Evolutionary conservation across 176 grass and related monocot genomes (phyloP), one percentile per base, ranked within the genome.

Genomic region (Raddia guianensis): DNA sequence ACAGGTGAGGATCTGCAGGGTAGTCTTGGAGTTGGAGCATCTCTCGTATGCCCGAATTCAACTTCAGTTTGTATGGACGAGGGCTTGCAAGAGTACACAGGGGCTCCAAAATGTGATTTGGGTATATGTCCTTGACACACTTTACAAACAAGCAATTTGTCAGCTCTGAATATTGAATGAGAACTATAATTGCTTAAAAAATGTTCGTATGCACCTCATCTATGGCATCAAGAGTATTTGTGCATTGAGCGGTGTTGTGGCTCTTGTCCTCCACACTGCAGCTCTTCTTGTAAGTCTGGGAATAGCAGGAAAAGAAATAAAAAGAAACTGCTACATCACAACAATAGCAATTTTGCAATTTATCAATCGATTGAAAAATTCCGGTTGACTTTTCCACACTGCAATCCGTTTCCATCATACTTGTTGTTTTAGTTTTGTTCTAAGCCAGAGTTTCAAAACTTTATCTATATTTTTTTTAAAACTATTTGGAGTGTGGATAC

Each of bases 101-200:
- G 1, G 82, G 87, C 66, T 89, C 87, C 65, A 89, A 66, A 50
- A 85, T 33, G 21, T 89, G 82, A 48, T 85, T 85, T 1, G 34
- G 1, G 43, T 12, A 77, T 56, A 89, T 57, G 32, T 69, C 66
- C 73, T 89, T 77, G 42, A 66, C 66, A 71, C 77, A 89, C 87
- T 89, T 65, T 2, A 64, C n/a, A 75, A 48, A 56, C 40, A 34
- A 8, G 49, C 0, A 16, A 47, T 76, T 54, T 44, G 83, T 80
- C 42, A 80, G 62, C 83, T 81, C 16, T 62, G 63, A 67, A 70
- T 77, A 80, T 69, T 67, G 90, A 80, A 78, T 73, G 69, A 43
- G 81, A 76, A 58, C 2, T 1, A 95, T 5, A 81, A 79, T 75
- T 72, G 78, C 80, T 52, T 85, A 66, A 5, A 5, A 84, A 84